phyloP scores from a whole-genome alignment of 495 filamentous ascomycete species.

The Penicillium maclennaniae region DNA sequence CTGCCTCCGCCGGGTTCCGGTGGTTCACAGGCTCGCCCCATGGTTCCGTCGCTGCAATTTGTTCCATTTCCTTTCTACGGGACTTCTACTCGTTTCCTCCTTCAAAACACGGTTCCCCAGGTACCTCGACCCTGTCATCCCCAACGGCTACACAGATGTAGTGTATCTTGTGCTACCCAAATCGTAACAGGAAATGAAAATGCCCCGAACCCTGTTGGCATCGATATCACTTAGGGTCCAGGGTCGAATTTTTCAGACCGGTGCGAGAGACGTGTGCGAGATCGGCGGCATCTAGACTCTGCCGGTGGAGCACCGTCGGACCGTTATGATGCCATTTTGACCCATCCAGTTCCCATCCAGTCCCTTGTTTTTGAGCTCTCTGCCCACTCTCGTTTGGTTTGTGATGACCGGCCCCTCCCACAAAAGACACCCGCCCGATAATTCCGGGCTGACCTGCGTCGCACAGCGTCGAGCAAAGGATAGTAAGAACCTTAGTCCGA shows the following conservation, averaged over 20 bases:
- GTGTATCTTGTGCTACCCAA: conserved; percentile 1
- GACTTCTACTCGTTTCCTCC: not conserved
- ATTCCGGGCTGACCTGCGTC: not conserved
- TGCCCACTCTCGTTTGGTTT: not conserved
- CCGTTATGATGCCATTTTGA: conserved; percentile 19
- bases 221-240: not conserved
- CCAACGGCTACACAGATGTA: conserved; percentile 15
- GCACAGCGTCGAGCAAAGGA: conserved; percentile 8
- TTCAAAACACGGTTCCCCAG: not conserved
- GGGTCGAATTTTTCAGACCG: not conserved
- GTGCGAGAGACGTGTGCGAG: conserved; percentile 9
- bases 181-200: no score
- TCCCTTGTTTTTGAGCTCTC: conserved; percentile 3
- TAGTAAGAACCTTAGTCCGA: conserved; percentile 18
- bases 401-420: not conserved
- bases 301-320: conserved; percentile 7
- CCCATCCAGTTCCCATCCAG: no score
- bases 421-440: not conserved
- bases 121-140: not conserved
- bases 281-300: conserved; percentile 25
- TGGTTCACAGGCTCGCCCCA: conserved; percentile 15
- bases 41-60: not conserved
- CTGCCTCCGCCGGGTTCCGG: conserved; percentile 21
- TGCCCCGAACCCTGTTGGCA: not conserved
- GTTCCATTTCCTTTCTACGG: not conserved